phyloP scores from a whole-genome alignment of 2,329 filamentous ascomycete genomes.

The Claviceps digitariae region DNA sequence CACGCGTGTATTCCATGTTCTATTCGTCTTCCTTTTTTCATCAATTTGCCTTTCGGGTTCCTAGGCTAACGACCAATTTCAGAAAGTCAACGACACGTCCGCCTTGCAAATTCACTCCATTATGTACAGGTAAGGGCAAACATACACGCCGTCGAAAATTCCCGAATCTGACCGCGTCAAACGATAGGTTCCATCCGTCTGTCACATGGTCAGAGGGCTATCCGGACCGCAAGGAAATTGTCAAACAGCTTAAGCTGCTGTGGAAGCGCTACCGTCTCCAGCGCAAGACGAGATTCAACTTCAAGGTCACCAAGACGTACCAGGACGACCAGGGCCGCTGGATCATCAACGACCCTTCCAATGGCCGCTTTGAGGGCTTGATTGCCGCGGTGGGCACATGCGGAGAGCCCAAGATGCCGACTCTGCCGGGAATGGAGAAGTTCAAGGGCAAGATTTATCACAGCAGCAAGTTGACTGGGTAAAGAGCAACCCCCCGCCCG shows the following conservation, averaged over 20 bases:
- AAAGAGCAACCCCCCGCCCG: constrained; percentile 5
- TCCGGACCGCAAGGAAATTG: constrained; percentile 61
- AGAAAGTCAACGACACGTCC: constrained; percentile 72
- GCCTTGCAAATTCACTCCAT: constrained; percentile 71
- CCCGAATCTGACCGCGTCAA: too few relatives aligned
- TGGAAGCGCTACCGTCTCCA: constrained; percentile 67
- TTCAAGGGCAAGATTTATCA: constrained; percentile 65
- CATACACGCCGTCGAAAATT: too few relatives aligned
- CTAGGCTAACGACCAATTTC: not conserved
- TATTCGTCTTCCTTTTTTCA: too few relatives aligned
- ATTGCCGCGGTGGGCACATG: constrained; percentile 71
- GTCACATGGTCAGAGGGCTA: constrained; percentile 66
- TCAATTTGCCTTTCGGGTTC: too few relatives aligned
- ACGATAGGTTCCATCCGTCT: constrained; percentile 54
- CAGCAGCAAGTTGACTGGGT: constrained; percentile 58
- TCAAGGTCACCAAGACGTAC: constrained; percentile 53
- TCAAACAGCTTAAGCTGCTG: constrained; percentile 54
- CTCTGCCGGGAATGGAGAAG: constrained; percentile 53
- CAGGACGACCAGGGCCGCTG: constrained; percentile 56
- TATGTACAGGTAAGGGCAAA: constrained; percentile 50
- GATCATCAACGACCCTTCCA: constrained; percentile 60
- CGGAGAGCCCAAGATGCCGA: constrained; percentile 61
- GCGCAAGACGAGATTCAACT: constrained; percentile 57
- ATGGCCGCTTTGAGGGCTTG: constrained; percentile 66
- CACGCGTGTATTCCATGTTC: too few relatives aligned